Percentiles rank a stretch among this genome's conserved stretches.
Evolutionary conservation across 768 basidiomycete species (phyloP).

Genomic region (Butyriboletus loyo): DNA sequence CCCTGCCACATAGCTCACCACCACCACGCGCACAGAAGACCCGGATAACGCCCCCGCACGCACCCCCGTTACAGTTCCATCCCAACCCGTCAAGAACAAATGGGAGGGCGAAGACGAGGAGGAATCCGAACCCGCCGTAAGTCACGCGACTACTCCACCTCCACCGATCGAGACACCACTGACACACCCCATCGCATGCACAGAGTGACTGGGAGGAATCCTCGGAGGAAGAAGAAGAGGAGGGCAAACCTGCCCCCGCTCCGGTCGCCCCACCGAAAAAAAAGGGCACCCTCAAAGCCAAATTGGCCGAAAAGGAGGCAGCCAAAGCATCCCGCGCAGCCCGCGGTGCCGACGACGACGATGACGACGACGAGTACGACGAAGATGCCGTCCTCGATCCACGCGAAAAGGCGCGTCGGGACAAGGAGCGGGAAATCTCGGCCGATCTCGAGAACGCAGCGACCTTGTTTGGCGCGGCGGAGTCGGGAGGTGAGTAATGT

Average conservation of each 20-base stretch:
- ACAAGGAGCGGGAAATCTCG: conserved; percentile 79
- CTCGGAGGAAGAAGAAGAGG: conserved; percentile 72
- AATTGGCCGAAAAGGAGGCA: conserved; percentile 90
- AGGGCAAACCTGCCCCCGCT: conserved; percentile 44
- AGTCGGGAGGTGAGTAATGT: conserved; percentile 52
- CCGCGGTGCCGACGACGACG: conserved; percentile 26
- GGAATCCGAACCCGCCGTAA: conserved; percentile 69
- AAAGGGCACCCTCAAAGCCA: conserved; percentile 88
- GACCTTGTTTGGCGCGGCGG: conserved; percentile 71
- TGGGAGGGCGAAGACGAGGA: conserved; percentile 95
- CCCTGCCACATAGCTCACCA: conserved; percentile 18
- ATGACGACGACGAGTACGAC: conserved; percentile 48
- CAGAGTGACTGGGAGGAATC: conserved; percentile 97
- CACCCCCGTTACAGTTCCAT: conserved; percentile 13
- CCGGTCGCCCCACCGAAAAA: conserved; percentile 76
- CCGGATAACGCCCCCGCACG: conserved; percentile 34
- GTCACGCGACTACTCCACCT: conserved; percentile 21
- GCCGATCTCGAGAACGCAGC: conserved; percentile 85
- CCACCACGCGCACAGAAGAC: conserved; percentile 31
- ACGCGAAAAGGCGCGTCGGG: conserved; percentile 67
- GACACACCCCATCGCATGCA: not conserved
- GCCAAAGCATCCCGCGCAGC: conserved; percentile 53
- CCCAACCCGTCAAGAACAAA: conserved; percentile 49
- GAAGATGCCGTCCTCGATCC: conserved; percentile 80
- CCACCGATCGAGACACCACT: not conserved